These are phyloP conservation scores for Colletotrichum camelliae DNA, from an alignment of 2,329 filamentous ascomycete genomes.

Conservation along the genomic window DNA sequence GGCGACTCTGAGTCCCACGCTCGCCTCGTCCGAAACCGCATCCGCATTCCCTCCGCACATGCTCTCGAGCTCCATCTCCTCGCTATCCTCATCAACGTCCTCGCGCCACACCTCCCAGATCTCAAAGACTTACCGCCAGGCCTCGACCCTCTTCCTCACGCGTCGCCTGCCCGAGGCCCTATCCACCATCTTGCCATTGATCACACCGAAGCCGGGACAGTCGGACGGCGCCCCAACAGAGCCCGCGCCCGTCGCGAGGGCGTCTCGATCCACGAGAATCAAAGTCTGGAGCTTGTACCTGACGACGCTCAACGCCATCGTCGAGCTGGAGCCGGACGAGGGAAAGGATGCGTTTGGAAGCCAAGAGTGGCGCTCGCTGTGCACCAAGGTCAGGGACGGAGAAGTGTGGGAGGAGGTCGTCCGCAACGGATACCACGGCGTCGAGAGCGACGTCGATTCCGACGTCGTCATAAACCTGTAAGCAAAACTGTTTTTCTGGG, in stretches of 20 bases:
- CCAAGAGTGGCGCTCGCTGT: constrained; percentile 82
- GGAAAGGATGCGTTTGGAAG: constrained; percentile 88
- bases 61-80: constrained; percentile 72
- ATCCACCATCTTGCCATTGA: constrained; percentile 82
- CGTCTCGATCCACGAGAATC: constrained; percentile 82
- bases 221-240: constrained; percentile 52
- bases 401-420: constrained; percentile 95
- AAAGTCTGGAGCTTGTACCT: constrained; percentile 99
- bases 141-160: constrained; percentile 92
- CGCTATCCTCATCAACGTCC: constrained; percentile 66
- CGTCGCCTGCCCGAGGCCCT: constrained; percentile 90
- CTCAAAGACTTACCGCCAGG: constrained; percentile 92
- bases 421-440: constrained; percentile 82
- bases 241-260: constrained; percentile 77
- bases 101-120: constrained; percentile 74
- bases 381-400: constrained; percentile 85
- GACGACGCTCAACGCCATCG: constrained; percentile 87
- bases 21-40: constrained; percentile 31
- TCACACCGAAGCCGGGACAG: constrained; percentile 63
- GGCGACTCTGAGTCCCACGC: constrained; percentile 50
- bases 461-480: constrained; percentile 92
- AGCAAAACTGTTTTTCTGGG: constrained; percentile 32
- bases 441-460: constrained; percentile 89
- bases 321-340: constrained; percentile 88
- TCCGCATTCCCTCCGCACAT: constrained; percentile 54